phyloP scores from a whole-genome alignment of 78 protist species.

The Anaeramoeba flamelloides region DNA sequence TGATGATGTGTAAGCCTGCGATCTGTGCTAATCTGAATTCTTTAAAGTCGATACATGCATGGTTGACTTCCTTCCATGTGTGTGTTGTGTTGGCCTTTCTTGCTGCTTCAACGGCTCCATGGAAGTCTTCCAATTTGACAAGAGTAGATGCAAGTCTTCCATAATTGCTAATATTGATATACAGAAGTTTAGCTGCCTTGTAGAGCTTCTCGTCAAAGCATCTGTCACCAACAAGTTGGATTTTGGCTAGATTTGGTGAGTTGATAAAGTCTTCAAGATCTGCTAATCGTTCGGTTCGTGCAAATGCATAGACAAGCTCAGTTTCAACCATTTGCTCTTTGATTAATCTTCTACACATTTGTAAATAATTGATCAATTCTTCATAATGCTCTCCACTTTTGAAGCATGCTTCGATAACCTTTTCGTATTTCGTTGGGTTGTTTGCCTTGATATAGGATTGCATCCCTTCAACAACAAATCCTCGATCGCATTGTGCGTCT shows the following conservation, averaged over 20 bases:
- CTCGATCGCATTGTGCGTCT: constrained; percentile 64
- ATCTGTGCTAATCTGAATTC: constrained; percentile 93
- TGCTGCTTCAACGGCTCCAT: constrained; percentile 95
- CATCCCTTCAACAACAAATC: constrained; percentile 51
- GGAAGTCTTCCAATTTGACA: constrained; percentile 57
- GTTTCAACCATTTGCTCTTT: constrained; percentile 84
- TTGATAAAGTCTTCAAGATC: constrained; percentile 93
- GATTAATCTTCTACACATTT: constrained; percentile 66
- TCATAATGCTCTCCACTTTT: constrained; percentile 30
- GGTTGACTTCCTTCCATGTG: constrained; percentile 90
- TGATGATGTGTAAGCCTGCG: constrained; percentile 82
- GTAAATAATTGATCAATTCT: constrained; percentile 61
- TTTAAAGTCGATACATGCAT: constrained; percentile 80
- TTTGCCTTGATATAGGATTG: constrained; percentile 61
- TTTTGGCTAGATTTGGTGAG: constrained; percentile 49
- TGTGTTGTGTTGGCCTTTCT: constrained; percentile 80
- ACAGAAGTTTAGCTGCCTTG: constrained; percentile 87
- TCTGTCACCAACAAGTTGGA: constrained; percentile 61
- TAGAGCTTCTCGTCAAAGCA: constrained; percentile 77
- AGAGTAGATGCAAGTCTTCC: constrained; percentile 77
- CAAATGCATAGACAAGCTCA: constrained; percentile 77
- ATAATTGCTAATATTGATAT: constrained; percentile 66
- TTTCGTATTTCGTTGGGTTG: constrained; percentile 36
- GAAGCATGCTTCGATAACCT: constrained; percentile 45
- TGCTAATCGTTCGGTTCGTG: constrained; percentile 69